Conservation (phyloP, 257 asterid genomes). For the Capsicum pubescens region DNA sequence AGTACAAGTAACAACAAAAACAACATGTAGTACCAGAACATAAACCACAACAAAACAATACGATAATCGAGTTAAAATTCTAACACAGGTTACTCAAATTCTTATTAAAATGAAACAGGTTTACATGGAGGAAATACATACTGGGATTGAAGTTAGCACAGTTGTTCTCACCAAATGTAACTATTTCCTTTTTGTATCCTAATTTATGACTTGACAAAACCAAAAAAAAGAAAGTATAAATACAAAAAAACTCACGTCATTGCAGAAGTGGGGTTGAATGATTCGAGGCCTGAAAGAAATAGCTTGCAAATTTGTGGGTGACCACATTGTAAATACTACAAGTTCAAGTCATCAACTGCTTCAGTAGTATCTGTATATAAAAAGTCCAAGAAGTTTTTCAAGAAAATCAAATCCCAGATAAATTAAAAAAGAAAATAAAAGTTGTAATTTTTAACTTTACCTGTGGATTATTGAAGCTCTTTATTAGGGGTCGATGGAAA, state of each 20-base stretch:
- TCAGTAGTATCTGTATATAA: not conserved
- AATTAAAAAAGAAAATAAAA: not conserved
- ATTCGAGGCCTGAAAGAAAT: slow-evolving; percentile 42
- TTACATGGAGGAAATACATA: no score
- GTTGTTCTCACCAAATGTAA: no score
- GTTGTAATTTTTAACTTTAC: not conserved
- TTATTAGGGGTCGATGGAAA: not conserved
- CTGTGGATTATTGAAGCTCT: not conserved
- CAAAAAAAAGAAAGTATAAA: not conserved
- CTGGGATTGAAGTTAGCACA: no score
- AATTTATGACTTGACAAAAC: no score
- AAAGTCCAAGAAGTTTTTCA: not conserved
- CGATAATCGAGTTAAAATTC: no score
- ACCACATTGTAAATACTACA: slow-evolving; percentile 46
- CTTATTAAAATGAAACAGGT: no score
- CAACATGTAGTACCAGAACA: no score
- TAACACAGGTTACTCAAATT: no score
- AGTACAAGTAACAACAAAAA: no score
- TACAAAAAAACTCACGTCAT: slow-evolving; percentile 35
- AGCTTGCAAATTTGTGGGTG: slow-evolving; percentile 46
- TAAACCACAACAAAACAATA: no score
- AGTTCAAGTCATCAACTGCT: slow-evolving; percentile 43
- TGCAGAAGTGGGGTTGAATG: slow-evolving; percentile 44
- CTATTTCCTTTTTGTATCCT: no score
- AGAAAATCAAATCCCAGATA: not conserved